Evolutionary conservation across 192 early-diverging fungal genomes (phyloP), one percentile per base, ranked within the genome.

Genomic region (Cladochytrium replicatum): DNA sequence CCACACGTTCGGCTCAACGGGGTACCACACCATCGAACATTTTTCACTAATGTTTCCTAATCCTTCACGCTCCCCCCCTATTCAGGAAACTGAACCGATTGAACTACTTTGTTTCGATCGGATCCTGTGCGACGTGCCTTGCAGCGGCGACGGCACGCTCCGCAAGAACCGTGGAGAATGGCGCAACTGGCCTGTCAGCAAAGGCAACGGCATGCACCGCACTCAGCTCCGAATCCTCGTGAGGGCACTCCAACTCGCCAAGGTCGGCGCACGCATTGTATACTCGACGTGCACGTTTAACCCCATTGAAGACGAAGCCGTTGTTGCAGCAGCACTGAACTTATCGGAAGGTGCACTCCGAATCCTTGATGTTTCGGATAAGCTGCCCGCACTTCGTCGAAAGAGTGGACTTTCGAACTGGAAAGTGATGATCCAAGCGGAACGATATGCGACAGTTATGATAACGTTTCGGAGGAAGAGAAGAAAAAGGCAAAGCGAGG

Each of bases 211-310:
- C 29, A 78, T 99, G 37, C 91, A 96, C 60, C 75, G 73, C 23
- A 55, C 86, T 21, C 96, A 99, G 68, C 53, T 87, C 31, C 78
- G 81, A 52, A 96, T 99, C 57, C 74, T 96, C 41, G 63, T 79
- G 61, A 86, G 93, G 55, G 93, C 82, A 2, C 79, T 78, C 52
- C 77, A 93, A 50, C 71, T 99, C 44, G 61, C 87, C 43, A 93
- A 93, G 72, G 69, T 87, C 31, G 89, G 87, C 32, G 96, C 92
- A 1, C 76, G 89, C 25, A 71, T 99, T 46, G 96, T 99, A 0
- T 99, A 97, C 59, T 95, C 91, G 27, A 99, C 96, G 2, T 99
- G 96, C 72, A 89, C 92, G 25, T 84, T 99, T 61, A 99, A 99
- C 61, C 93, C 96, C 13, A 44, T 97, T 45, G 93, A 97, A 64